Conservation (phyloP, 2,329 filamentous ascomycete species). For the Exophiala aquamarina region DNA sequence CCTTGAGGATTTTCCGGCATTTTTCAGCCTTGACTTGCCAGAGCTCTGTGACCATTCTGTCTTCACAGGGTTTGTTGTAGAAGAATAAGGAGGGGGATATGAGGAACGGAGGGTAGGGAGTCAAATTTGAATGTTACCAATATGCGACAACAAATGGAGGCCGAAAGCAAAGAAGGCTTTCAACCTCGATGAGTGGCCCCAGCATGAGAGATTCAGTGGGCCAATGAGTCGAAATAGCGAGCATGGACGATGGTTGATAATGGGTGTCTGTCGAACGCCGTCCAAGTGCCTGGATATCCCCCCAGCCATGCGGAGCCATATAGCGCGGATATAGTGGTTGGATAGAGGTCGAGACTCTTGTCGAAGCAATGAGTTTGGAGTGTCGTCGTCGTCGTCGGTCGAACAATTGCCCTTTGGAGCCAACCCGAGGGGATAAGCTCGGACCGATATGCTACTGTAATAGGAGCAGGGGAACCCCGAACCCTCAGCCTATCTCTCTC, state of each 20-base stretch:
- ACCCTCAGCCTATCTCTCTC: neutral
- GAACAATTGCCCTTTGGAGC: neutral
- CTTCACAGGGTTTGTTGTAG: neutral
- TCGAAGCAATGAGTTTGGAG: neutral
- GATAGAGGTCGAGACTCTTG: too few species aligned
- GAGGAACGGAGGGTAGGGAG: neutral
- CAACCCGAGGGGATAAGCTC: neutral
- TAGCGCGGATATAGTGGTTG: too few species aligned
- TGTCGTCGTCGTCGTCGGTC: neutral
- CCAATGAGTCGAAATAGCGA: neutral
- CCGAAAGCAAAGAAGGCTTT: neutral
- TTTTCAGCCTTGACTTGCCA: conserved; percentile 37
- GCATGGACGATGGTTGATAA: neutral
- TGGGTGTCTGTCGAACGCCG: neutral
- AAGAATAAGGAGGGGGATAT: neutral
- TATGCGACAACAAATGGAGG: neutral
- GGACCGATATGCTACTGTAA: neutral
- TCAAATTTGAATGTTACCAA: neutral
- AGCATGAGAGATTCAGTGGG: neutral
- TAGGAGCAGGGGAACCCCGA: too few species aligned
- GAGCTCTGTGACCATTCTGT: conserved; percentile 12
- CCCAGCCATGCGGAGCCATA: neutral
- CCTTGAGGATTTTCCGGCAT: conserved; percentile 34
- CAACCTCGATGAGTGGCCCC: neutral
- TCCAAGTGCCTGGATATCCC: neutral